Base-by-base conservation (phyloP, 148 eudicot species). In the Amaranthus hypochondriacus region DNA sequence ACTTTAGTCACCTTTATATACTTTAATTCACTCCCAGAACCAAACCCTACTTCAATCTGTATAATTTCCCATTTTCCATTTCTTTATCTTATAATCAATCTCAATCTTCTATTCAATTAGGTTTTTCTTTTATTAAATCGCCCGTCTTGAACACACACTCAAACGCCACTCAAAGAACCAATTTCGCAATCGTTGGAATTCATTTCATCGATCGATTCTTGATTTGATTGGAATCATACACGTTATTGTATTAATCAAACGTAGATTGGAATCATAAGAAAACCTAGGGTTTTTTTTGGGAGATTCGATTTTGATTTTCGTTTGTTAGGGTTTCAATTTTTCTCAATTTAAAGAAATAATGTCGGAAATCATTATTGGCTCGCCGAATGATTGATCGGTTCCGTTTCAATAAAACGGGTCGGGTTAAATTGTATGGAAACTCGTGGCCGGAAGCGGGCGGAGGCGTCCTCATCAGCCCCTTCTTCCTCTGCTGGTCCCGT, bases 391-490 rank as follows among this genome's bases (percentile, higher is more conserved):
- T 61, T 83, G 87, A 85, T 90, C 85, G 86, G 78, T 74, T 53
- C 21, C 69, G 53, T 56, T 81, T 48, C 67, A 62, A 58, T 51
- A 69, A 53, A 56, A 85, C 89, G 87, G 89, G 78, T 84, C 84
- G 60, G 78, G 84, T 62, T 21, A 48, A 76, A 72, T 92, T 87
- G 97, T 90, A 96, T 96, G 99, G 99, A 96, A 92, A 96, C 99
- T 86, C 99, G 97, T 64, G 87, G 96, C 79, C 99, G 97, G 80
- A 95, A 96, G 86, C 86, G 97, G 92, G 97, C 94, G 84, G 97
- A 96, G 92, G 98, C 97, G 82, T 84, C 91, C 85, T 85, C 96
- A 81, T 86, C 98, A 82, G 83, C 93, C 78, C 81, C 95, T 76
- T 87, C 95, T 77, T 81, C 90, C 9, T 83, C 98, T n/a, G 81